phyloP scores from a whole-genome alignment of 2,329 filamentous ascomycete species.

The Ampelomyces quisqualis region DNA sequence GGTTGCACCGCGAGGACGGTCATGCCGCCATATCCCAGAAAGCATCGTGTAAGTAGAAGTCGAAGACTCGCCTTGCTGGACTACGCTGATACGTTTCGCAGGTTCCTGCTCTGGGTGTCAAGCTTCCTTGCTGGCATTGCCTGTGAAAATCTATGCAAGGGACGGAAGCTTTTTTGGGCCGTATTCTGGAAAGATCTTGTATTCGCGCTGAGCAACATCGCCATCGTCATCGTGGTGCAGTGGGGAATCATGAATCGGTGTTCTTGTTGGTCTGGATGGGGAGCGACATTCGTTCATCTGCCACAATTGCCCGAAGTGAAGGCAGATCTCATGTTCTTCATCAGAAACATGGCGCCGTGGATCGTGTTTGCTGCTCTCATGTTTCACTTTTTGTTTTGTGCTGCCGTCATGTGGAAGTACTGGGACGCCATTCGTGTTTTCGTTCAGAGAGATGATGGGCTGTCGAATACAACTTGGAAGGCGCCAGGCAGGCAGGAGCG shows the following conservation, averaged over 20 bases:
- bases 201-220: conserved; percentile 13
- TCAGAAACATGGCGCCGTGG: conserved; percentile 14
- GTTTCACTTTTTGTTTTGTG: conserved; percentile 21
- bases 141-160: conserved; percentile 7
- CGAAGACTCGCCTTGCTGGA: too few species aligned
- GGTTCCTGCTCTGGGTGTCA: conserved; percentile 16
- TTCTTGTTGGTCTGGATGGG: conserved; percentile 20
- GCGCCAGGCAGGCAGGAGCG: not conserved
- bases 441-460: conserved; percentile 20
- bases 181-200: conserved; percentile 21
- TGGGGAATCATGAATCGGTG: conserved; percentile 23
- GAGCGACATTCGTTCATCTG: conserved; percentile 14
- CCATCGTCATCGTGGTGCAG: conserved; percentile 14
- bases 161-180: conserved; percentile 11
- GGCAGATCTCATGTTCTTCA: conserved; percentile 17
- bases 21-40: conserved; percentile 21
- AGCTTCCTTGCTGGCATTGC: conserved; percentile 15
- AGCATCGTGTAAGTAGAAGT: conserved; percentile 14
- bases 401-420: conserved; percentile 13
- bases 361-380: conserved; percentile 16
- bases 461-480: conserved; percentile 10
- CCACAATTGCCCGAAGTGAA: conserved; percentile 17
- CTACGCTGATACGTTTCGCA: conserved; percentile 3
- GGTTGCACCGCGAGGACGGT: conserved; percentile 13
- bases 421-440: conserved; percentile 22